Base-by-base conservation (phyloP, 2,329 filamentous ascomycete species). In the Sporothrix humicola region DNA sequence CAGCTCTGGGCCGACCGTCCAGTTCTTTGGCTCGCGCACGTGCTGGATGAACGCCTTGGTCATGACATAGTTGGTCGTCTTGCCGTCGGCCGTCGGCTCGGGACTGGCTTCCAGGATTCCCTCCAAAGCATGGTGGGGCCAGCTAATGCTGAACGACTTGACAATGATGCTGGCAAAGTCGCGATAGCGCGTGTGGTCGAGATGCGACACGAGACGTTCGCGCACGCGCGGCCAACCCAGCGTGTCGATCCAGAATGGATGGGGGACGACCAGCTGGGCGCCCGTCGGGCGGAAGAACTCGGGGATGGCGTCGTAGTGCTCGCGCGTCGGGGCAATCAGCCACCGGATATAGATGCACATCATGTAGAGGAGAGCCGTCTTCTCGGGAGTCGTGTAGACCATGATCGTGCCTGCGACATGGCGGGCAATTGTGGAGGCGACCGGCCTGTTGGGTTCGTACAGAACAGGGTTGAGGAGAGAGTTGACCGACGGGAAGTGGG, bases 291-390 rank as follows among this genome's bases (percentile, higher is more conserved):
- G 63, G 31, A 72, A 56, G 42, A 72, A 73, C 42, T 73, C 74
- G 66, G 74, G 74, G 54, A 75, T 68, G 48, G 48, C 54, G 50
- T 75, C 74, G 69, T 75, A 75, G 58, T 75, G 72, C 2, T 59
- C 69, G 44, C 72, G 42, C 8, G 72, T 71, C 1, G 72, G 74
- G 1, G 69, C 31, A 20, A 74, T 73, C 58, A 75, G 70, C 72
- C 74, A 75, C n/a, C 65, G 56, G 1, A 75, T 31, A 17, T 72
- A 71, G n/a, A 72, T 50, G 63, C 72, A 75, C 52, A 63, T 68
- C 20, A 65, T 74, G 26, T 75, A 75, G 1, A 75, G 37, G 1
- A 75, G 63, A 2, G 74, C 74, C 26, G 70, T 63, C 44, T 70
- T 69, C 61, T 75, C 74, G 20, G 74, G 72, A 0, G 59, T 52